Evolutionary conservation across 352 stramenopile species (phyloP), one percentile per base, ranked within the genome.

Genomic region (Peronosclerospora sorghi): DNA sequence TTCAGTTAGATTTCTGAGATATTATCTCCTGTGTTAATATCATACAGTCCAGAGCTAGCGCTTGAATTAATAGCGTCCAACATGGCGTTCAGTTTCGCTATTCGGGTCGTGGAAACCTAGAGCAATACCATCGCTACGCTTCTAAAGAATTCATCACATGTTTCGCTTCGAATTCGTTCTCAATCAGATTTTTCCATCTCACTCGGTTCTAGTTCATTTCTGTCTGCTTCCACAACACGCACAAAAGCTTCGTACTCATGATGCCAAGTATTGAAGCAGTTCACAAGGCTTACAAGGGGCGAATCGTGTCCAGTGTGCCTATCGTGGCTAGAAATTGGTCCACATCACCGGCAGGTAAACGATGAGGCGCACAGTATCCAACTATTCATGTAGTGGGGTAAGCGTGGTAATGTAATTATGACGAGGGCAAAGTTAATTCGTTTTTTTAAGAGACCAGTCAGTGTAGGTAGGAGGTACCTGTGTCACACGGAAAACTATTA

Each of bases 21-120:
- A 88, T 23, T 14, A 88, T 55, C 45, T 68, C 67, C 32, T 86
- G 54, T 21, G 65, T 45, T 20, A 92, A 59, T 28, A n/a, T 73
- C 62, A 18, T 48, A 56, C 7, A 92, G 62, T 1, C 75, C 76
- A 14, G 60, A 82, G 61, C 88, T 92, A 13, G 73, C 73, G 79
- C 74, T 52, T 92, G 79, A 76, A 92, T 92, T 34, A 92, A 58
- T 39, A 92, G 57, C 41, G 79, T 89, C 79, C 79, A 92, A 2
- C 79, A 35, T 86, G 61, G 19, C 73, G 67, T 55, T 89, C 79
- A 26, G 86, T 46, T 12, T 86, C 62, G 18, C 41, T 43, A 54
- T 85, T 67, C 0, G 56, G 54, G 34, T 65, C 56, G 8, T 59
- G 45, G 23, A 73, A 41, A 18, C 42, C 51, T 85, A 67, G 14